These are phyloP conservation scores for Allantophomopsis cytisporea DNA, from an alignment of 2,329 filamentous ascomycete species.

Conservation along the genomic window DNA sequence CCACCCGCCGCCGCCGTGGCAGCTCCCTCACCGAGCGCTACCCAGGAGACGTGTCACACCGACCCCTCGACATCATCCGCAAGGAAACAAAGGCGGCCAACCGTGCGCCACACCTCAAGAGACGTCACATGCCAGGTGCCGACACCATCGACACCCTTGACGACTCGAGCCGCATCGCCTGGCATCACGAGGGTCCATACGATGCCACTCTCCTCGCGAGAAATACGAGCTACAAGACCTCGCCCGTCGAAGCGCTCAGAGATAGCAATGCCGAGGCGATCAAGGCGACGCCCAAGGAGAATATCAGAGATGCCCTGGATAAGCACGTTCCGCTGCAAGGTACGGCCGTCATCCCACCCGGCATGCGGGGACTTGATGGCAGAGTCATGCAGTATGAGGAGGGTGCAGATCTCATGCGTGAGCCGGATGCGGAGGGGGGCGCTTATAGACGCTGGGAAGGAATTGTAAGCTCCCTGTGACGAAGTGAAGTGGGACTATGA, in stretches of 20 bases:
- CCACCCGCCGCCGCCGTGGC: slow-evolving; percentile 21
- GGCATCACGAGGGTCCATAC: slow-evolving; percentile 86
- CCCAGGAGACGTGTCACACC: slow-evolving; percentile 49
- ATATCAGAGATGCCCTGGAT: slow-evolving; percentile 58
- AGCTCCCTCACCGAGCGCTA: slow-evolving; percentile 44
- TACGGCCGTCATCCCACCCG: slow-evolving; percentile 63
- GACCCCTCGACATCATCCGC: slow-evolving; percentile 54
- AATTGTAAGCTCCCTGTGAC: slow-evolving; percentile 41
- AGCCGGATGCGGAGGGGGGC: slow-evolving; percentile 52
- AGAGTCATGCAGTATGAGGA: slow-evolving; percentile 67
- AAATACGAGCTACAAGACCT: slow-evolving; percentile 47
- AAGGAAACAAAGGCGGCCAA: slow-evolving; percentile 52
- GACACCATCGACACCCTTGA: slow-evolving; percentile 78
- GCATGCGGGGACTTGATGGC: slow-evolving; percentile 53
- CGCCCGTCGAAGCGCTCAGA: slow-evolving; percentile 66
- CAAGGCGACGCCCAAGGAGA: slow-evolving; percentile 67
- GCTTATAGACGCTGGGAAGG: slow-evolving; percentile 66
- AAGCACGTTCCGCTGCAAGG: slow-evolving; percentile 73
- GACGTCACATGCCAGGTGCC: slow-evolving; percentile 49
- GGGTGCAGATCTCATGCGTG: slow-evolving; percentile 75
- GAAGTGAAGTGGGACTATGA: neutral
- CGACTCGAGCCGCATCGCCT: slow-evolving; percentile 42
- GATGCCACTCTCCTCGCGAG: slow-evolving; percentile 68
- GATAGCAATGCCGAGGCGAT: slow-evolving; percentile 65
- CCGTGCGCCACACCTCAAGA: slow-evolving; percentile 50